Conservation (phyloP, 257 asterid species). For the Marsdenia floribunda region DNA sequence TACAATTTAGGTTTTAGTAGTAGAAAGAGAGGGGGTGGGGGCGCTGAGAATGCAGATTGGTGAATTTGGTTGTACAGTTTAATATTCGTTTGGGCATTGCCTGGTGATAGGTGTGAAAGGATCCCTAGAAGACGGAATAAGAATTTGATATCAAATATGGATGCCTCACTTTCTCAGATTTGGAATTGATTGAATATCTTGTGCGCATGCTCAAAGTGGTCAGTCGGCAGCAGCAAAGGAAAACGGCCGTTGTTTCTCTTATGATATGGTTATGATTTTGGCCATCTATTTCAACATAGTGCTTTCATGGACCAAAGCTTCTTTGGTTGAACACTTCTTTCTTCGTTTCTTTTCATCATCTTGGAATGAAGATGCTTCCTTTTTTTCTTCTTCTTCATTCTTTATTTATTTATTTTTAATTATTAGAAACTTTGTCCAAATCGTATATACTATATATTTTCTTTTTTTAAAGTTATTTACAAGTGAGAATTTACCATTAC, state of each 20-base stretch:
- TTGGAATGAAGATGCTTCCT: neutral
- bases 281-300: neutral
- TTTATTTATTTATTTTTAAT: too few species aligned
- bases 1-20: too few species aligned
- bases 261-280: neutral
- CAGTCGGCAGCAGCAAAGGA: neutral
- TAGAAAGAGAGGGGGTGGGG: neutral
- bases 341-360: neutral
- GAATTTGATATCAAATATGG: neutral
- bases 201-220: neutral
- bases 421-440: too few species aligned
- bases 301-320: neutral
- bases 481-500: too few species aligned
- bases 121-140: neutral
- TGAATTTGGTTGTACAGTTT: neutral
- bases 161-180: neutral
- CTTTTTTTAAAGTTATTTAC: too few species aligned
- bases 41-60: neutral
- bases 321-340: neutral
- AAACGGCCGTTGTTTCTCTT: neutral
- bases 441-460: too few species aligned
- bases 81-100: neutral
- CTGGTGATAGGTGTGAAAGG: neutral
- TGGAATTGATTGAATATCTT: slow-evolving; percentile 1
- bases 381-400: too few species aligned